These are phyloP conservation scores for Pseudozyma hubeiensis DNA, from an alignment of 1,284 basidiomycete species.

Conservation along the genomic window DNA sequence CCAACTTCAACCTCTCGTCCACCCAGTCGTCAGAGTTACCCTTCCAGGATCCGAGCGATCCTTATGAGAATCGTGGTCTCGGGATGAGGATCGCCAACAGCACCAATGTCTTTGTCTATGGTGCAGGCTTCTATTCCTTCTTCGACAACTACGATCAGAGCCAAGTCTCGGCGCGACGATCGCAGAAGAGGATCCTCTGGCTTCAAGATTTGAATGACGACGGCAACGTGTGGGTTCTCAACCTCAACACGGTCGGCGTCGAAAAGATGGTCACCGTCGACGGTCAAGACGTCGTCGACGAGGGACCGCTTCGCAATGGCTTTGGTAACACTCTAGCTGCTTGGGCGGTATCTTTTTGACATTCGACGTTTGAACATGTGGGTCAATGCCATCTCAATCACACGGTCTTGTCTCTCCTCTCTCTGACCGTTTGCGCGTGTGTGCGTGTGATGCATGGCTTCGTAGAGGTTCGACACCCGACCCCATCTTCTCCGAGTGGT, in stretches of 20 bases:
- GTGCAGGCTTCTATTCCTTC: slow-evolving; percentile 59
- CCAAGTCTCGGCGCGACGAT: slow-evolving; percentile 36
- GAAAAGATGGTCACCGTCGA: slow-evolving; percentile 50
- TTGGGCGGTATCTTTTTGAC: slow-evolving; percentile 15
- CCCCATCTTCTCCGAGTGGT: too few relatives aligned
- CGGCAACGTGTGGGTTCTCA: slow-evolving; percentile 46
- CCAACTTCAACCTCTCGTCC: slow-evolving; percentile 35
- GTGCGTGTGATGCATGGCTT: too few relatives aligned
- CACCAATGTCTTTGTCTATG: slow-evolving; percentile 43
- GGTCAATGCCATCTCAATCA: too few relatives aligned
- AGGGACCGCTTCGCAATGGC: slow-evolving; percentile 45
- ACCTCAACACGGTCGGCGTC: slow-evolving; percentile 55
- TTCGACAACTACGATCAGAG: slow-evolving; percentile 57
- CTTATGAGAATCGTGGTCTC: slow-evolving; percentile 54
- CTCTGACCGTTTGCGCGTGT: too few relatives aligned
- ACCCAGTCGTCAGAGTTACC: slow-evolving; percentile 14
- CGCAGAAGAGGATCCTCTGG: slow-evolving; percentile 53
- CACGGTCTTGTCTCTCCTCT: too few relatives aligned
- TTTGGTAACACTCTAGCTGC: slow-evolving; percentile 55
- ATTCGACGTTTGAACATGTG: too few relatives aligned
- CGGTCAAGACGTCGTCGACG: slow-evolving; percentile 35
- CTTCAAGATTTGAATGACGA: slow-evolving; percentile 29
- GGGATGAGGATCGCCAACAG: slow-evolving; percentile 52
- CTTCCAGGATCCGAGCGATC: slow-evolving; percentile 14
- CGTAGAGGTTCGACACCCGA: too few relatives aligned